Base-by-base conservation (phyloP, 495 filamentous ascomycete species). In the Talaromyces proteolyticus region DNA sequence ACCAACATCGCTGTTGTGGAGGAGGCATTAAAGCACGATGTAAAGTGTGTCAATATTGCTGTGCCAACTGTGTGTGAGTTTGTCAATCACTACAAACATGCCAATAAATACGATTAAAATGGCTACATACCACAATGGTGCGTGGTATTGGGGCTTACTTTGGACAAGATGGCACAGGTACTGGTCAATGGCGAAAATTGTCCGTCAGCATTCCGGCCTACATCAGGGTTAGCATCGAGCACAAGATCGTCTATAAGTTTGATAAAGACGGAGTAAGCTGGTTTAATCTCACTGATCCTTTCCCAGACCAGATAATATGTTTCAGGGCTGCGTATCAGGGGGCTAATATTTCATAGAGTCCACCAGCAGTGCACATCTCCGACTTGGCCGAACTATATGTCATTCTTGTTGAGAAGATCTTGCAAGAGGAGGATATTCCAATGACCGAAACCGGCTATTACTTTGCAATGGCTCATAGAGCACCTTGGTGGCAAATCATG, bases 361-460 rank as follows among this genome's bases (percentile, higher is more conserved):
- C 26, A 29, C 26, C 26, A 6, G 26, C 26, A 6, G 26, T 12
- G 12, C 29, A 34, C 14, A 34, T 34, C 14, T 34, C 29, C 2
- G 29, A 34, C 29, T 2, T 34, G 29, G 29, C 14, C 1, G 4
- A 8, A 34, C 29, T 34, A 14, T 34, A 34, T 14, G 14, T 14
- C 4, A 2, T 34, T 14, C 29, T 34, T 34, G 8, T 34, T 2
- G 29, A 4, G 14, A 34, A 34, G 29, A 10, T 8, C 29, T 14
- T 34, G 4, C 29, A 64, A 48, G 55, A 64, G 48, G 60, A 67
- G 37, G 43, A 52, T 14, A 57, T 66, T 22, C 62, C 66, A 39
- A 68, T 46, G 49, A 64, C 64, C 44, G 53, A 62, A 50, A 34
- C 63, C 21, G 67, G 67, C 51, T 65, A 66, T 52, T 70, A 69